Conservation (phyloP, 352 stramenopile genomes). For the Pythium folliculosum region DNA sequence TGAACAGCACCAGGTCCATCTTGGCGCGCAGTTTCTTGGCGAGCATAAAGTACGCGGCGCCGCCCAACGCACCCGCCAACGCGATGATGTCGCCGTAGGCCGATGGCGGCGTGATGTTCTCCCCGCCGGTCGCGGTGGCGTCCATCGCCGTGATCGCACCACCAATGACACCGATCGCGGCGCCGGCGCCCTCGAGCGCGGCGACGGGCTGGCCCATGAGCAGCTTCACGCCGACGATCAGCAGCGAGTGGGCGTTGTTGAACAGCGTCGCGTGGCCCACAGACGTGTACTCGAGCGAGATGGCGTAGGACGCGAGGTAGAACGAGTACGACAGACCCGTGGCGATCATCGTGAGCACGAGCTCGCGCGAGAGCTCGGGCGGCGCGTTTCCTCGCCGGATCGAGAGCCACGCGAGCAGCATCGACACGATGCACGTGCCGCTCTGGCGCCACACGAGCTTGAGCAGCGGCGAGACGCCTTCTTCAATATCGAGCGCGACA, state of each 20-base stretch:
- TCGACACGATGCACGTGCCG: constrained; percentile 60
- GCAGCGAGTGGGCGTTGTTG: constrained; percentile 80
- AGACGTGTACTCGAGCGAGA: constrained; percentile 67
- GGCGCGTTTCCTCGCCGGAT: constrained; percentile 36
- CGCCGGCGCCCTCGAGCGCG: constrained; percentile 63
- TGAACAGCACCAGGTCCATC: constrained; percentile 75
- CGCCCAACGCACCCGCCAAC: constrained; percentile 63
- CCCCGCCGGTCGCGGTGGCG: constrained; percentile 31
- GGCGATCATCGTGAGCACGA: constrained; percentile 46
- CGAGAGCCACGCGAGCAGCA: constrained; percentile 47
- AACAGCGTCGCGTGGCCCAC: constrained; percentile 84
- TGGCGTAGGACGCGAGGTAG: constrained; percentile 72
- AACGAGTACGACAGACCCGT: constrained; percentile 68
- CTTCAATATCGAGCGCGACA: constrained; percentile 70
- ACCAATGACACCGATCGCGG: constrained; percentile 68
- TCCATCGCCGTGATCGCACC: constrained; percentile 76
- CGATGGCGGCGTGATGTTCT: constrained; percentile 49
- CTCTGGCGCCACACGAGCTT: constrained; percentile 89
- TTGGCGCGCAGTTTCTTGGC: constrained; percentile 75
- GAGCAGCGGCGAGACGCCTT: constrained; percentile 64
- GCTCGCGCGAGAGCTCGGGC: constrained; percentile 33
- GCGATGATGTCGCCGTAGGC: constrained; percentile 69
- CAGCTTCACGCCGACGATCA: constrained; percentile 79
- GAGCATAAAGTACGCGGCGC: constrained; percentile 74
- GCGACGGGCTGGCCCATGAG: constrained; percentile 55